Base-by-base conservation (phyloP, 179 eudicot species). In the Silene noctiflora region DNA sequence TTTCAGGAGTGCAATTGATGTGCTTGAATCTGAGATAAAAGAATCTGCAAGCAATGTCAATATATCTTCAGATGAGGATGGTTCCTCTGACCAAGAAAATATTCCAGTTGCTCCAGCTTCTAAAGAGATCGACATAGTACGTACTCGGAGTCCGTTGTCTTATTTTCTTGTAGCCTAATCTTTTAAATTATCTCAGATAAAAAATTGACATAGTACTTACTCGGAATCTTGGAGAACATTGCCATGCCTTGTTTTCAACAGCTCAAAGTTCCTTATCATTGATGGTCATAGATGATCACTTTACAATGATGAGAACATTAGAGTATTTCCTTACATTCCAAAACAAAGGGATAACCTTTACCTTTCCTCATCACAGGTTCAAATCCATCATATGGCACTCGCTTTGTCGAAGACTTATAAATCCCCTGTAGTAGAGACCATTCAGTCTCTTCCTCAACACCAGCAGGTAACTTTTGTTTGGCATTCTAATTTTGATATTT, bases 391-490 rank as follows among this genome's bases (percentile, higher is more conserved):
- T 72, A 88, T 96, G 91, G 97, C 92, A 69, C 65, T 84, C 82
- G 97, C 99, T 75, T 87, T 93, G 84, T 96, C 99, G 69, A 93
- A 87, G 85, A 83, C 92, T 24, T 96, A 72, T 64, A 88, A 76
- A 80, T 89, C 98, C 64, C 91, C 94, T 74, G 84, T 88, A 67
- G 94, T 96, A 17, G 98, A 93, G 73, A 96, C 92, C 48, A 87
- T 96, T 74, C 92, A 90, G 70, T 90, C 94, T 56, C 92, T 93
- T 76, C 99, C 98, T 20, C 98, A 90, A 82, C 99, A 96, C 84
- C 99, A 93, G 79, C 99, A 96, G 91, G 99, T 91, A 81, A 42
- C 1, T 71, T n/a, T 19, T 59, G 25, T 17, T 9, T 14, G 24
- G 69, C 21, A 4, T 68, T 39, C 35, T 69, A 14, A 71, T 61